phyloP scores from a whole-genome alignment of 441 rosid species.

The Euphorbia schlechtendalii region DNA sequence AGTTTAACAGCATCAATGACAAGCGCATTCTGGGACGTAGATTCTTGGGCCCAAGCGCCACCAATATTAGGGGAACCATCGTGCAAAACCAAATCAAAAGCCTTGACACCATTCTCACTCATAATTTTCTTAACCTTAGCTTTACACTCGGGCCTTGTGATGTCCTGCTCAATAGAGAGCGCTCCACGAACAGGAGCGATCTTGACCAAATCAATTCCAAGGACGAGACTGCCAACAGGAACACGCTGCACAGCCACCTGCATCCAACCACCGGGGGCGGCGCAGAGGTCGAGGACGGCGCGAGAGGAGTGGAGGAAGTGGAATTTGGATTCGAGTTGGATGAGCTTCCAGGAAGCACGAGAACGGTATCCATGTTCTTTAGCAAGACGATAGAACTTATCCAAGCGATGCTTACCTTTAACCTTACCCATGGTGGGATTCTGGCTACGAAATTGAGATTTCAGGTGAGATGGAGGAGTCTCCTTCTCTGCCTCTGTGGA shows the following conservation, averaged over 20 bases:
- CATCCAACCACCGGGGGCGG: constrained; percentile 98
- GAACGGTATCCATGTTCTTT: constrained; percentile 92
- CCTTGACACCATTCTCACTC: constrained; percentile 48
- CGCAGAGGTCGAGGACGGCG: constrained; percentile 87
- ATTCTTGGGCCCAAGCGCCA: constrained; percentile 88
- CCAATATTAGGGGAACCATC: constrained; percentile 94
- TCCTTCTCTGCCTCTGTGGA: too few species aligned
- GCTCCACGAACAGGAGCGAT: constrained; percentile 70
- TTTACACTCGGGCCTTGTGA: constrained; percentile 63
- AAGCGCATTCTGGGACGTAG: constrained; percentile 77
- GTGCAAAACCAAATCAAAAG: constrained; percentile 71
- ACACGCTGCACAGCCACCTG: constrained; percentile 80
- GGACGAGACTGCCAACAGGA: constrained; percentile 80
- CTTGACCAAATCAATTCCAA: constrained; percentile 75
- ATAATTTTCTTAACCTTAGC: constrained; percentile 55
- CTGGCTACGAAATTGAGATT: background rate
- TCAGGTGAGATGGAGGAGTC: too few species aligned
- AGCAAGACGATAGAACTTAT: constrained; percentile 67
- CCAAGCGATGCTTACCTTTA: constrained; percentile 80
- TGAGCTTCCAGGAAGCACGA: constrained; percentile 83
- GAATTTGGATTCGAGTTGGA: constrained; percentile 71
- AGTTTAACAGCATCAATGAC: constrained; percentile 78
- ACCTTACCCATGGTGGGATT: constrained; percentile 54
- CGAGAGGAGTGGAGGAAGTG: constrained; percentile 54
- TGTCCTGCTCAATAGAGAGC: constrained; percentile 64